Base-by-base conservation (phyloP, 345 rosid genomes). In the Populus nigra region DNA sequence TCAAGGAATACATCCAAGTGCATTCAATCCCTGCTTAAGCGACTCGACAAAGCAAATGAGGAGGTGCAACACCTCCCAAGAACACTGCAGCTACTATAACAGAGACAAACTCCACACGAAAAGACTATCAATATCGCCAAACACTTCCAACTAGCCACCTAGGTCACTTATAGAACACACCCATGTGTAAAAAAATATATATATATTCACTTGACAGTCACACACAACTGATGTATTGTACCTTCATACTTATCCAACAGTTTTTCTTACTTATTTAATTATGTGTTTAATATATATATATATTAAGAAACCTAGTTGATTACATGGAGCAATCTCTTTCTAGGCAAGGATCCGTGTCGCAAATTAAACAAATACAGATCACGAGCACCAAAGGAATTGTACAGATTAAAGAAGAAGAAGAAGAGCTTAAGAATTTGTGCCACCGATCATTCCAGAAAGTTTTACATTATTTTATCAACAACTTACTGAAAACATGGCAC, bases 1-100 rank as follows among this genome's bases (percentile, higher is more conserved):
- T 7, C 73, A 82, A 76, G 82, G 47, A 23, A 63, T 33, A 39
- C 38, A 70, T 50, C 72, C 65, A 72, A 73, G n/a, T 75, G 87
- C 90, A 89, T 88, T 87, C 65, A 79, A 85, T 88, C 77, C 85
- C 12, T 43, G 47, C 86, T 78, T 53, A 74, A 57, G 81, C 35
- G 70, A 66, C 82, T 80, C 76, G 69, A 84, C 79, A 72, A 73
- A 55, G 57, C 77, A 76, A 76, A 13, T 35, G 20, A 73, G 72
- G 20, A 63, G 71, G 79, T 83, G 77, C 81, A 73, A 72, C 82
- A 65, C 65, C 82, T 77, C 75, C 79, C 79, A n/a, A 47, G 25
- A 59, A 55, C 31, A 71, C 66, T 71, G 50, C 29, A n/a, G 65
- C 71, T 53, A 53, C 71, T 62, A 53, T 69, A 39, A 69, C 82